Conservation (phyloP, 345 rosid species). For the Boechera stricta region DNA sequence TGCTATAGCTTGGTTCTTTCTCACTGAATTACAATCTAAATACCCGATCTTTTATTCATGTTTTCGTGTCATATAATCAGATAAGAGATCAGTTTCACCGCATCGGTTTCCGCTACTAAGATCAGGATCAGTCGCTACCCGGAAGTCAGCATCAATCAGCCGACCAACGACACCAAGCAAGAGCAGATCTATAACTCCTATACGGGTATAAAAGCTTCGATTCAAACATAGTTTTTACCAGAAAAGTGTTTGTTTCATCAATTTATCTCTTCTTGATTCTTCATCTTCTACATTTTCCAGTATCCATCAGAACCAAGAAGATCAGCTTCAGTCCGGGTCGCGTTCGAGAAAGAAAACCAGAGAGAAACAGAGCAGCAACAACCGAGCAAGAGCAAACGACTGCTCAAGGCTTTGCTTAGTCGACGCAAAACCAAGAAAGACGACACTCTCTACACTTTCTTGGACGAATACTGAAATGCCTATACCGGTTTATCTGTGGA, state of each 20-base stretch:
- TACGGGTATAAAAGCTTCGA: slow-evolving; percentile 53
- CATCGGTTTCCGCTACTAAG: slow-evolving; percentile 80
- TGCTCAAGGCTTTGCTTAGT: slow-evolving; percentile 89
- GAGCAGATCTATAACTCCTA: slow-evolving; percentile 70
- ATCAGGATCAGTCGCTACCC: slow-evolving; percentile 67
- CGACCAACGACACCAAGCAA: slow-evolving; percentile 74
- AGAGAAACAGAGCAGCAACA: slow-evolving; percentile 56
- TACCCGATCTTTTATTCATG: neutral
- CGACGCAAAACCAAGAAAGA: slow-evolving; percentile 95
- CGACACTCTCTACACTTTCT: slow-evolving; percentile 76
- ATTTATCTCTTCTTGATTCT: slow-evolving; percentile 5
- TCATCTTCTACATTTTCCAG: slow-evolving; percentile 46
- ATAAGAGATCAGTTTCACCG: slow-evolving; percentile 73
- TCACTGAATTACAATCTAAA: neutral
- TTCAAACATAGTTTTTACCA: neutral
- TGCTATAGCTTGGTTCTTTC: neutral
- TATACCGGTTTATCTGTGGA: slow-evolving; percentile 11
- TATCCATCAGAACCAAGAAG: slow-evolving; percentile 85
- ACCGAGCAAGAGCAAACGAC: slow-evolving; percentile 89
- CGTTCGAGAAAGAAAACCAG: slow-evolving; percentile 57
- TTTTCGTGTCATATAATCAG: slow-evolving; percentile 50
- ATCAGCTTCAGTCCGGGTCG: slow-evolving; percentile 72
- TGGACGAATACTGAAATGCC: slow-evolving; percentile 80
- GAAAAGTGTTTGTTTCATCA: neutral
- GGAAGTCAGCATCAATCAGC: slow-evolving; percentile 60